phyloP scores from a whole-genome alignment of 176 grass and related monocot genomes.

The Avena sativa region DNA sequence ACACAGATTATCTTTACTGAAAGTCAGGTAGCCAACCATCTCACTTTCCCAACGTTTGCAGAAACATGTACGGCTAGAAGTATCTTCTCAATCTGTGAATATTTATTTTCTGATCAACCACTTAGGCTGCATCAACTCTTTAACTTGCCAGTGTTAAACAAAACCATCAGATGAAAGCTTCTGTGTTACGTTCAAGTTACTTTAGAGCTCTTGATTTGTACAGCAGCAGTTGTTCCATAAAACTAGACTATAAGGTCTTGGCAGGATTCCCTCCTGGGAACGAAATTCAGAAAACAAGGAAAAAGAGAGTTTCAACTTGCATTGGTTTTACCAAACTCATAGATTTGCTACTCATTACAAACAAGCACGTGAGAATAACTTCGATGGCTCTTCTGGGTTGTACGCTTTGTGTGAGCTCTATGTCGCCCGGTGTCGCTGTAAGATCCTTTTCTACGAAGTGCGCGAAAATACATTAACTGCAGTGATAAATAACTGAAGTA shows the following conservation, averaged over 20 bases:
- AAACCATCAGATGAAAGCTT: slow-evolving; percentile 22
- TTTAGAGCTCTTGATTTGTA: neutral
- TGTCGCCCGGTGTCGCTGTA: neutral
- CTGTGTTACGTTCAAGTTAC: neutral
- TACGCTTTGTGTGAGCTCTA: neutral
- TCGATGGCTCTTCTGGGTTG: neutral
- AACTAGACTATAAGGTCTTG: neutral
- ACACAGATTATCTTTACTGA: neutral
- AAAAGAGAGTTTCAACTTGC: neutral
- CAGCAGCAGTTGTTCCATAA: neutral
- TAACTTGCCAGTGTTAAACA: neutral
- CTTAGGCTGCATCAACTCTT: neutral
- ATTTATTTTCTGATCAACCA: neutral
- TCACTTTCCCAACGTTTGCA: neutral
- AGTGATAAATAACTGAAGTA: neutral
- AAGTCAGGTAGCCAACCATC: neutral
- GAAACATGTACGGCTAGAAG: neutral
- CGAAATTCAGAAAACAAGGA: neutral
- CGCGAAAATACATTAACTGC: neutral
- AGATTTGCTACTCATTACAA: neutral
- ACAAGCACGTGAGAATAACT: neutral
- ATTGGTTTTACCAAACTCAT: neutral
- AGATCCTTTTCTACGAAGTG: neutral
- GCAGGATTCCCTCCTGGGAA: neutral
- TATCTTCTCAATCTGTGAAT: neutral